Evolutionary conservation across 2,329 filamentous ascomycete species (phyloP), one percentile per base, ranked within the genome.

Genomic region (Ascochyta clinopodiicola): DNA sequence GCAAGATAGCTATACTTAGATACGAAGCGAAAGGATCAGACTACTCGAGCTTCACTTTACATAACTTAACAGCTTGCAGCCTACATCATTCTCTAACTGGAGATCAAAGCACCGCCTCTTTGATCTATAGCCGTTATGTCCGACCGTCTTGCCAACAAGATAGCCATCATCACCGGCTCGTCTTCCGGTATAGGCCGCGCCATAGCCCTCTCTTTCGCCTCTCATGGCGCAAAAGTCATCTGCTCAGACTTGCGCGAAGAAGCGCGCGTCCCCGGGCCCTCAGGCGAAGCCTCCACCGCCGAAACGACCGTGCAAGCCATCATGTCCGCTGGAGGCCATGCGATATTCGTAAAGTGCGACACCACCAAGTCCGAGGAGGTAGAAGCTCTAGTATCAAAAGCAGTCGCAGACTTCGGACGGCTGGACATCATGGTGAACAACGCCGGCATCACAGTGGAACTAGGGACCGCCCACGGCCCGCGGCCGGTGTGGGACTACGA

Each of bases 371-470:
- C 77, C 15, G 57, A 59, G 0, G 72, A 79, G 7, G 79, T 85
- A 1, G 75, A 79, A 13, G 54, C 62, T 0, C 74, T 77, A 3
- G 65, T 86, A 3, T 64, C 70, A 1, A 64, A 72, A 31, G 73
- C 76, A 0, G 78, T 79, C 0, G 49, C 70, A 8, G 58, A 69
- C 29, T 85, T 82, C 64, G 82, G 82, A 0, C 72, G 83, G 6
- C 69, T 86, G 15, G 84, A 86, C 56, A 78, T 72, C 29, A 72
- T 77, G 67, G 66, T 76, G 6, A 77, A 77, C 45, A 77, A 77
- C 37, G 75, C 84, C 0, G 84, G 84, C 0, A 78, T 85, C 1
- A 75, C 71, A 0, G 39, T 77, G 4, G 80, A 79, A 55, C 66
- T 70, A 5, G 67, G 51, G 2, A 56, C 47, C 1, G 24, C 44